Conservation (phyloP, 2,329 filamentous ascomycete species). For the Ophiostoma sp. region DNA sequence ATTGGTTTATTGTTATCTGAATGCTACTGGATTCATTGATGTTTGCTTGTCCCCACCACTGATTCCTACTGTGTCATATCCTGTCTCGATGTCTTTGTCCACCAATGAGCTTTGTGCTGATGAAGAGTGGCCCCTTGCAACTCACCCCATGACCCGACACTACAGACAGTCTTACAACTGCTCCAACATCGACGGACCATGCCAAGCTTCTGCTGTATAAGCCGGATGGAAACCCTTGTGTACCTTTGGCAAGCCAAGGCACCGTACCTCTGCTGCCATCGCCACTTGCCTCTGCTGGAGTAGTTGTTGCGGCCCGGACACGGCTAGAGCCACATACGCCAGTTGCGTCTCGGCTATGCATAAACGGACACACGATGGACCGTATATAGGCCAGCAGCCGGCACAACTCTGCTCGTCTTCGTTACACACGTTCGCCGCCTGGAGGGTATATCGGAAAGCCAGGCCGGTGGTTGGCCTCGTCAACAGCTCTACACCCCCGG, state of each 20-base stretch:
- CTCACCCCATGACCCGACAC: slow-evolving; percentile 21
- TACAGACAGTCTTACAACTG: too few species aligned
- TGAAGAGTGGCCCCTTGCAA: slow-evolving; percentile 17
- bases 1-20: too few species aligned
- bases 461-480: too few species aligned
- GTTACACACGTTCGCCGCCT: too few species aligned
- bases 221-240: not conserved
- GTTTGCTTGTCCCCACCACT: too few species aligned
- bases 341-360: too few species aligned
- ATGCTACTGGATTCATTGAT: too few species aligned
- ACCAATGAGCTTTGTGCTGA: slow-evolving; percentile 13
- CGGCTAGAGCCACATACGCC: slow-evolving; percentile 8
- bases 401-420: slow-evolving; percentile 42
- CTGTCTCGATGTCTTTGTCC: not conserved
- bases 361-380: slow-evolving; percentile 46
- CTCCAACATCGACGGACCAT: slow-evolving; percentile 15
- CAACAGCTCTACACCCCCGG: too few species aligned
- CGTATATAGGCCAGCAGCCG: slow-evolving; percentile 67
- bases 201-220: slow-evolving; percentile 20
- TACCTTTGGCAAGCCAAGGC: not conserved
- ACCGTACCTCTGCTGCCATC: slow-evolving; percentile 20
- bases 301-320: too few species aligned
- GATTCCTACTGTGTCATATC: too few species aligned
- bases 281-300: slow-evolving; percentile 18
- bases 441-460: too few species aligned